Percentiles rank a stretch among this genome's conserved stretches.
phyloP scores from a whole-genome alignment of 805 yeast species.

The Candida silvicultrix region DNA sequence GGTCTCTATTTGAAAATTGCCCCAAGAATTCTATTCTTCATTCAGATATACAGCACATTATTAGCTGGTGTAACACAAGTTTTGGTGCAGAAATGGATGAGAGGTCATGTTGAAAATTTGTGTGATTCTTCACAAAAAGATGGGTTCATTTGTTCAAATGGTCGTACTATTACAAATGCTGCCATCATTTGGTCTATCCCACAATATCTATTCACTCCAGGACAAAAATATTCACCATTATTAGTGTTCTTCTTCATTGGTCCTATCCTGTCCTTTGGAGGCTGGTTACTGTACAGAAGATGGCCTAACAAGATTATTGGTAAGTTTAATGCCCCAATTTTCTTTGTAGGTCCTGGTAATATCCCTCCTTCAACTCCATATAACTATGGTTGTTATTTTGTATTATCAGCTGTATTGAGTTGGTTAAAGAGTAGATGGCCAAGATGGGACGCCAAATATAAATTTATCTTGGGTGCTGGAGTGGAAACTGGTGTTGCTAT shows the following conservation, averaged over 20 bases:
- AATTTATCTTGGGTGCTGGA: slow-evolving; percentile 55
- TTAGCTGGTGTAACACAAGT: slow-evolving; percentile 32
- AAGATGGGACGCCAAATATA: slow-evolving; percentile 55
- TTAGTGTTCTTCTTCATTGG: slow-evolving; percentile 55
- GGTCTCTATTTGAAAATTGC: slow-evolving; percentile 55
- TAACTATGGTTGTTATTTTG: slow-evolving; percentile 51
- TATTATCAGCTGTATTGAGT: slow-evolving; percentile 37
- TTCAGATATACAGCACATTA: slow-evolving; percentile 34
- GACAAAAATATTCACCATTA: slow-evolving; percentile 47
- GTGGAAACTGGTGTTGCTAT: slow-evolving; percentile 60
- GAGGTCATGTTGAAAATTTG: slow-evolving; percentile 29
- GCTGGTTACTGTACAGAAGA: slow-evolving; percentile 23
- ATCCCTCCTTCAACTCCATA: slow-evolving; percentile 75
- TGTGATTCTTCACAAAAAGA: slow-evolving; percentile 34
- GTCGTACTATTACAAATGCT: slow-evolving; percentile 40
- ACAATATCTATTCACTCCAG: slow-evolving; percentile 37
- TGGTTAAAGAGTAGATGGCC: slow-evolving; percentile 40
- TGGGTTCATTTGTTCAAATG: slow-evolving; percentile 38
- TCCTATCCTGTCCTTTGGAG: slow-evolving; percentile 30
- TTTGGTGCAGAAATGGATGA: slow-evolving; percentile 35
- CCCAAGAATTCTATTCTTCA: slow-evolving; percentile 46
- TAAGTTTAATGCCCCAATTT: slow-evolving; percentile 54
- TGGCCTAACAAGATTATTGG: slow-evolving; percentile 26
- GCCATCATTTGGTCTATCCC: slow-evolving; percentile 51
- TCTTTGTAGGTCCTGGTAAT: slow-evolving; percentile 51